These are phyloP conservation scores for Entonaema liquescens DNA, from an alignment of 495 filamentous ascomycete species.

Conservation along the genomic window DNA sequence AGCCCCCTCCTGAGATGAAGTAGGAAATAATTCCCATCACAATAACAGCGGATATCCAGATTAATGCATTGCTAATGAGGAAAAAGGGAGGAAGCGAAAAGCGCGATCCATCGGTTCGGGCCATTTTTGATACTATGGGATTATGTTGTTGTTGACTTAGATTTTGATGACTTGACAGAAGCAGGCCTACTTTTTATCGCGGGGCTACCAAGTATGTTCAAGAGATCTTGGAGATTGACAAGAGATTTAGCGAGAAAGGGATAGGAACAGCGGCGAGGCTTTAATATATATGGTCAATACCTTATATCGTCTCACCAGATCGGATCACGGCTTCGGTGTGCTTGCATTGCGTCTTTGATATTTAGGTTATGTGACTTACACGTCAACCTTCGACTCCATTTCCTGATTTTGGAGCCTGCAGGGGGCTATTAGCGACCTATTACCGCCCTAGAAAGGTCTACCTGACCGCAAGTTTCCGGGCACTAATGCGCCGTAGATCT, in stretches of 20 bases:
- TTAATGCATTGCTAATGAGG: conserved; percentile 45
- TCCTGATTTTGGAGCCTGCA: conserved; percentile 19
- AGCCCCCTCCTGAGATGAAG: conserved; percentile 54
- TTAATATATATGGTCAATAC: conserved; percentile 14
- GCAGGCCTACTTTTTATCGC: neutral
- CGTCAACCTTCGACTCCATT: conserved; percentile 33
- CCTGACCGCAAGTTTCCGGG: conserved; percentile 36
- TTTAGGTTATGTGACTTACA: conserved; percentile 21
- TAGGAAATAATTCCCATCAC: conserved; percentile 68
- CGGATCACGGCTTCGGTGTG: conserved; percentile 13
- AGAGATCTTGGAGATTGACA: conserved; percentile 3
- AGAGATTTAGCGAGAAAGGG: neutral
- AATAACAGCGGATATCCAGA: conserved; percentile 67
- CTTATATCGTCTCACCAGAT: neutral
- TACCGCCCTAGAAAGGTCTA: conserved; percentile 1
- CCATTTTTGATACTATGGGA: conserved; percentile 8
- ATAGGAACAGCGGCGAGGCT: neutral
- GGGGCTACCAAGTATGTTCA: neutral
- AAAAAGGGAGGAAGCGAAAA: conserved; percentile 40
- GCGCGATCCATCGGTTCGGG: conserved; percentile 15
- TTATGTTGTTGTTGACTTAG: neutral
- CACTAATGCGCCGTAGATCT: conserved; percentile 37
- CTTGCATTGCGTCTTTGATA: conserved; percentile 17
- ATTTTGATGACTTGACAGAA: neutral
- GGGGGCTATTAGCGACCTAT: conserved; percentile 4